These are phyloP conservation scores for Polytrichum formosum DNA, from an alignment of 225 moss, liverwort and hornwort species.

Conservation along the genomic window DNA sequence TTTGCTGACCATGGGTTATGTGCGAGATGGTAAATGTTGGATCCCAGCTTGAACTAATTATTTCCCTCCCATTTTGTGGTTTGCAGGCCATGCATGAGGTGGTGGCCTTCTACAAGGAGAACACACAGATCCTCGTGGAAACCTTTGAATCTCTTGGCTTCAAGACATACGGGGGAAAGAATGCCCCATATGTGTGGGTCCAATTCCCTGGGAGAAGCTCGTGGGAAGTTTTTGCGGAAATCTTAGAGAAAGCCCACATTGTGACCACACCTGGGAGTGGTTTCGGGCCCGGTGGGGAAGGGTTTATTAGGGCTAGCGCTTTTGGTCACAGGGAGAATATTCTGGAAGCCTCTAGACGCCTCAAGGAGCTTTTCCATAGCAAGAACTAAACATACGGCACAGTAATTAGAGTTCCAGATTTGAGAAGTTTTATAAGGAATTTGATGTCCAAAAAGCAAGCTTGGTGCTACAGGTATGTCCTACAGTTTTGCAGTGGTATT, in stretches of 20 bases:
- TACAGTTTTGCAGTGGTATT: too few species aligned
- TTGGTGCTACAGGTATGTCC: too few species aligned
- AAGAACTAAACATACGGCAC: constrained; percentile 15
- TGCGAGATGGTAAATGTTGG: too few species aligned
- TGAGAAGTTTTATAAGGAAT: too few species aligned
- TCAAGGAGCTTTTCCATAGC: constrained; percentile 63
- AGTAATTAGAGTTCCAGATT: too few species aligned
- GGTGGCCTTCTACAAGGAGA: constrained; percentile 83
- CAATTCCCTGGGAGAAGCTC: constrained; percentile 86
- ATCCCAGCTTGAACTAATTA: too few species aligned
- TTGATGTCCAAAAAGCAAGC: too few species aligned
- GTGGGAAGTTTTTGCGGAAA: constrained; percentile 90
- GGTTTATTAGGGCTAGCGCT: constrained; percentile 87
- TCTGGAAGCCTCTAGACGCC: constrained; percentile 76
- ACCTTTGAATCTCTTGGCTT: constrained; percentile 77
- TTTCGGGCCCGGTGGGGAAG: constrained; percentile 97
- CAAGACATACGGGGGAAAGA: constrained; percentile 89
- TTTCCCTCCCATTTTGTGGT: not conserved
- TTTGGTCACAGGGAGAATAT: constrained; percentile 90
- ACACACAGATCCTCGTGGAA: constrained; percentile 75
- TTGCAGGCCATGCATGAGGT: constrained; percentile 70
- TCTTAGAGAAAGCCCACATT: constrained; percentile 81
- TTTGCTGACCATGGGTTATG: too few species aligned
- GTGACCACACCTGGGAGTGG: constrained; percentile 98
- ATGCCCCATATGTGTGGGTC: constrained; percentile 99